A percentile compares a stretch with the other conserved stretches of the same genome.
phyloP scores from a whole-genome alignment of 169 alveolate genomes.

The Ophryocystis elektroscirrha region DNA sequence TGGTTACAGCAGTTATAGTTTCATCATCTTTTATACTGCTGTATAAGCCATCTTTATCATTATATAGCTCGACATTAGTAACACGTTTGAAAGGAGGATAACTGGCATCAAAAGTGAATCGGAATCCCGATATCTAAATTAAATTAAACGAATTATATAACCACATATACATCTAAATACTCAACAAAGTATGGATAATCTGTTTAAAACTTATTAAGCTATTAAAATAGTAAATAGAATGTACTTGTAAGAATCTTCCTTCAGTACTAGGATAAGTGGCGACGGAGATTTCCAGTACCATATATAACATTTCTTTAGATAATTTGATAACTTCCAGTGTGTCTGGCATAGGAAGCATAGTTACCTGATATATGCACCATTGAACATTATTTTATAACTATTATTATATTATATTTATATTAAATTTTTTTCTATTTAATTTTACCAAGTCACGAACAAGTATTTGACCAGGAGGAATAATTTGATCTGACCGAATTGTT shows the following conservation, averaged over 20 bases:
- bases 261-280: conserved; percentile 48
- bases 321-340: conserved; percentile 31
- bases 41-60: conserved; percentile 4
- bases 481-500: conserved; percentile 50
- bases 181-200: not conserved
- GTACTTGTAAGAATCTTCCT: conserved; percentile 53
- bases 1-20: conserved; percentile 19
- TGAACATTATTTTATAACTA: no score
- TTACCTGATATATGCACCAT: no score
- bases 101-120: conserved; percentile 10
- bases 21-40: conserved; percentile 17
- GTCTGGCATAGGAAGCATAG: conserved; percentile 52
- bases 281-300: conserved; percentile 44
- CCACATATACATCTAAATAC: not conserved
- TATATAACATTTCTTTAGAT: conserved; percentile 28
- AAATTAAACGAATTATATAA: no score
- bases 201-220: conserved; percentile 1
- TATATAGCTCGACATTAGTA: conserved; percentile 18
- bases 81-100: conserved; percentile 29
- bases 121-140: not conserved
- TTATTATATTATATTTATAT: no score
- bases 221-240: conserved; percentile 34
- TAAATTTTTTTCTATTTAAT: no score
- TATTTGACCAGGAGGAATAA: conserved; percentile 39
- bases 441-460: conserved; percentile 30